Conservation (phyloP, 257 asterid species). For the Fraxinus anomala region DNA sequence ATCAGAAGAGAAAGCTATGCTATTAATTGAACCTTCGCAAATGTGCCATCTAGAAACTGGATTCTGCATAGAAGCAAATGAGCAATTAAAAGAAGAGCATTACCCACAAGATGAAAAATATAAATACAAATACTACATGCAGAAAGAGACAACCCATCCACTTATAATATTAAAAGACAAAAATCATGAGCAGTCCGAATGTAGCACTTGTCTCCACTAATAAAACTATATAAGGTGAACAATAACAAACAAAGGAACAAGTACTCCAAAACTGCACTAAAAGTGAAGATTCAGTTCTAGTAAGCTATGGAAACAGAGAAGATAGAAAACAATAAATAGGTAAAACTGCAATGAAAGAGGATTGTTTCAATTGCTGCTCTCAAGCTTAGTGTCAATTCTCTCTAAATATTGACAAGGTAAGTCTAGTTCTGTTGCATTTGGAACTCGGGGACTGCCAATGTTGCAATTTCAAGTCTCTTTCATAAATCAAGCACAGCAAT, state of each 20-base stretch:
- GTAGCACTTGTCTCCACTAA: background rate
- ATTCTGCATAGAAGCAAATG: slow-evolving; percentile 31
- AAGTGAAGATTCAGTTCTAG: slow-evolving; percentile 1
- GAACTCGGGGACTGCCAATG: background rate
- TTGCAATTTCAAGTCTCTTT: background rate
- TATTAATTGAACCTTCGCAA: slow-evolving; percentile 53
- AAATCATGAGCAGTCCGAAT: background rate
- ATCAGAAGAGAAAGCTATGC: slow-evolving; percentile 71
- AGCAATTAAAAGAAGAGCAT: background rate
- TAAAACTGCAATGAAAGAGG: background rate
- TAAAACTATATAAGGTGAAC: background rate
- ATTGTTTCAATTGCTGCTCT: background rate
- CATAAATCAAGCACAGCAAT: background rate
- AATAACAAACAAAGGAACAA: background rate
- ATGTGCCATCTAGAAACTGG: slow-evolving; percentile 65
- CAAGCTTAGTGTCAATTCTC: background rate
- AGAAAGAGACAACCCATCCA: slow-evolving; percentile 2
- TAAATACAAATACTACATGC: background rate
- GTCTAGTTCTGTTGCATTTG: background rate
- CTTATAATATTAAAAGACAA: background rate
- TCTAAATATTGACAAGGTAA: background rate
- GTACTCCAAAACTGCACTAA: background rate
- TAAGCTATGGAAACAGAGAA: background rate
- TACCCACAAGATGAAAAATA: slow-evolving; percentile 18
- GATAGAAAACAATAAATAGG: background rate